A percentile compares a stretch with the other conserved stretches of the same genome.
Conservation (phyloP, 2,329 filamentous ascomycete species). For the Diaporthe batatas region DNA sequence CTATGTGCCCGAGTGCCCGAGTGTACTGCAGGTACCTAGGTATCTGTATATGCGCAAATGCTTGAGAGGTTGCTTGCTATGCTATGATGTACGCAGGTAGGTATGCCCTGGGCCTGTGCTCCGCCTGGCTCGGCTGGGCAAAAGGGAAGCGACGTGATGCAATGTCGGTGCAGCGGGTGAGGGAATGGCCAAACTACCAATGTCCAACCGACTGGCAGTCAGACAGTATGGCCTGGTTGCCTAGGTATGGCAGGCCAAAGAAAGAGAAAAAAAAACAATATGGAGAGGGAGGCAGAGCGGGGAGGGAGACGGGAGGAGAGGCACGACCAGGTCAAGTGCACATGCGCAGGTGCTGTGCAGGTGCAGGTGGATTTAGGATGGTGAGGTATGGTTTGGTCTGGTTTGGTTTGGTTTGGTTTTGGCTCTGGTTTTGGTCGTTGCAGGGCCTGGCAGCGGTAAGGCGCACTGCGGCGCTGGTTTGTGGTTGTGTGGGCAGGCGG, state of each 20-base stretch:
- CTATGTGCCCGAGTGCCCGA: background rate
- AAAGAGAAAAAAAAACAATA: constrained; percentile 8
- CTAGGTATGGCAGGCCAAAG: background rate
- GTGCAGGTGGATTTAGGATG: no score
- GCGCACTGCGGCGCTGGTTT: constrained; percentile 12
- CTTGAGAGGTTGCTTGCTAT: constrained; percentile 6
- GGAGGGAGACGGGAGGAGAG: background rate
- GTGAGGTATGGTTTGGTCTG: background rate
- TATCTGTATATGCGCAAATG: background rate
- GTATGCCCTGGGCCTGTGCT: background rate
- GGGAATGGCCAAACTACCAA: constrained; percentile 15
- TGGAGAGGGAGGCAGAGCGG: background rate
- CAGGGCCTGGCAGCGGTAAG: constrained; percentile 18
- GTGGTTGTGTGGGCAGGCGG: constrained; percentile 16
- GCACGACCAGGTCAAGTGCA: background rate
- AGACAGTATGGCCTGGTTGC: background rate
- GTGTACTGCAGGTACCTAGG: background rate
- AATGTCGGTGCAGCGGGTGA: constrained; percentile 5
- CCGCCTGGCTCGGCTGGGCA: background rate
- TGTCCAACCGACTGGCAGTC: no score
- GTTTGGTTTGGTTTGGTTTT: constrained; percentile 9
- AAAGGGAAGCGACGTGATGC: constrained; percentile 28
- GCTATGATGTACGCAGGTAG: background rate
- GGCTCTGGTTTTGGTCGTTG: constrained; percentile 8
- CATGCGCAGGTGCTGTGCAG: background rate